These are phyloP conservation scores for Penicillium occitanis DNA, from an alignment of 2,329 filamentous ascomycete species.

Conservation along the genomic window DNA sequence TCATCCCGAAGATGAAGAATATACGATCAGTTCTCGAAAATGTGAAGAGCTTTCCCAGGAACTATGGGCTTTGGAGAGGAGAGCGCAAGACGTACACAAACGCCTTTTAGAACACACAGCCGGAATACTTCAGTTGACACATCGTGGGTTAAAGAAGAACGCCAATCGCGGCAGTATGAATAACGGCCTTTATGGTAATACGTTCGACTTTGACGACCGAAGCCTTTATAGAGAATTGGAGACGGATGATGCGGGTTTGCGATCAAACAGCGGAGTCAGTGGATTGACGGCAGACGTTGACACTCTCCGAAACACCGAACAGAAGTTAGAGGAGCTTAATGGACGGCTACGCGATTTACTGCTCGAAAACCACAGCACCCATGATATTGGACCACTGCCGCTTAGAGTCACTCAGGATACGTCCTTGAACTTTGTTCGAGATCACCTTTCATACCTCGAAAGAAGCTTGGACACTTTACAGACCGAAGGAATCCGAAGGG, in stretches of 20 bases:
- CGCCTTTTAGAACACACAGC: constrained; percentile 86
- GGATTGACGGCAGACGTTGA: constrained; percentile 35
- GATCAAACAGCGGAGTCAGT: constrained; percentile 22
- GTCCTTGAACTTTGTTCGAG: constrained; percentile 40
- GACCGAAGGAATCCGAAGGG: constrained; percentile 34
- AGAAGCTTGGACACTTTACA: constrained; percentile 62
- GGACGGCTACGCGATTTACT: constrained; percentile 66
- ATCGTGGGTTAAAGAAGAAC: constrained; percentile 68
- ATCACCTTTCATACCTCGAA: constrained; percentile 71
- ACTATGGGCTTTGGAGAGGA: constrained; percentile 74
- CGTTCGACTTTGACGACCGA: constrained; percentile 72
- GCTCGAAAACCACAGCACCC: constrained; percentile 44
- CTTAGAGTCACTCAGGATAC: constrained; percentile 30
- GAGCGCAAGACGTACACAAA: constrained; percentile 70
- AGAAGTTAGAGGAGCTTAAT: constrained; percentile 67
- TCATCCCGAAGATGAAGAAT: constrained; percentile 68
- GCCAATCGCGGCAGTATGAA: constrained; percentile 39
- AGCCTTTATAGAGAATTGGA: constrained; percentile 71
- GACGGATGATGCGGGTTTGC: constrained; percentile 54
- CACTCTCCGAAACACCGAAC: constrained; percentile 62
- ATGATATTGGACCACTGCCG: constrained; percentile 40
- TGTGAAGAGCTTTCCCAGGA: constrained; percentile 83
- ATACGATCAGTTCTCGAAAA: constrained; percentile 70
- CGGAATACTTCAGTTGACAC: constrained; percentile 85
- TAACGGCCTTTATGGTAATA: constrained; percentile 48